These are phyloP conservation scores for Ophiostoma sp. DNA, from an alignment of 2,329 filamentous ascomycete genomes.

Conservation along the genomic window DNA sequence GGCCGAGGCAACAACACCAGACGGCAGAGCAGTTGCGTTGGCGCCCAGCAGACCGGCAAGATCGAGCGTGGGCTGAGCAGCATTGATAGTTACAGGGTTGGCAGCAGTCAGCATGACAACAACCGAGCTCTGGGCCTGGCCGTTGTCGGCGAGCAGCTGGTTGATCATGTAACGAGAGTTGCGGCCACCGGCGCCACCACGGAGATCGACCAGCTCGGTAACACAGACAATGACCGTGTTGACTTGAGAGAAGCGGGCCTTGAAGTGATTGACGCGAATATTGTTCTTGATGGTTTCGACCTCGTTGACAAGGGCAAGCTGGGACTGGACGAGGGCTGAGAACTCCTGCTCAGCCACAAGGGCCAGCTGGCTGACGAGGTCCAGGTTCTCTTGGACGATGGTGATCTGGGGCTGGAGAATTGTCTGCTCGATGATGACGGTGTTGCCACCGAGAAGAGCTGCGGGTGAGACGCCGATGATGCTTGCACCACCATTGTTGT, in stretches of 20 bases:
- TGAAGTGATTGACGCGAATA: conserved; percentile 45
- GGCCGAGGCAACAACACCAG: conserved; percentile 9
- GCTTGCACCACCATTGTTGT: conserved; percentile 11
- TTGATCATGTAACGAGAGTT: conserved; percentile 44
- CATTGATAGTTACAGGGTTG: conserved; percentile 40
- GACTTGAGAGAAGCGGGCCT: conserved; percentile 40
- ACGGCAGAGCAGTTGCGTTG: conserved; percentile 12
- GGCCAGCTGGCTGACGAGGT: conserved; percentile 39
- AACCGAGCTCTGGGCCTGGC: conserved; percentile 37
- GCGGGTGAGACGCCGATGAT: conserved; percentile 30
- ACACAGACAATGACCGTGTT: conserved; percentile 44
- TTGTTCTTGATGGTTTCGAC: conserved; percentile 46
- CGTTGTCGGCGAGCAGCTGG: conserved; percentile 43
- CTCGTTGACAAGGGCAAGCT: conserved; percentile 41
- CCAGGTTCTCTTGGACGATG: conserved; percentile 42
- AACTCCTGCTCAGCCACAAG: conserved; percentile 42
- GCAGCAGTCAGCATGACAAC: conserved; percentile 44
- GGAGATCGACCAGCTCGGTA: conserved; percentile 41
- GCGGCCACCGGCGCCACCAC: conserved; percentile 32
- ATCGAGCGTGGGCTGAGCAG: conserved; percentile 33
- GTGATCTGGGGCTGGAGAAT: conserved; percentile 36
- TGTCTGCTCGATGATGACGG: conserved; percentile 39
- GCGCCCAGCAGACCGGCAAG: conserved; percentile 27
- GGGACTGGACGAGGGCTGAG: conserved; percentile 40
- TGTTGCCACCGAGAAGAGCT: conserved; percentile 29